Conservation (phyloP, 2,329 filamentous ascomycete species). For the Fusarium zealandicum region DNA sequence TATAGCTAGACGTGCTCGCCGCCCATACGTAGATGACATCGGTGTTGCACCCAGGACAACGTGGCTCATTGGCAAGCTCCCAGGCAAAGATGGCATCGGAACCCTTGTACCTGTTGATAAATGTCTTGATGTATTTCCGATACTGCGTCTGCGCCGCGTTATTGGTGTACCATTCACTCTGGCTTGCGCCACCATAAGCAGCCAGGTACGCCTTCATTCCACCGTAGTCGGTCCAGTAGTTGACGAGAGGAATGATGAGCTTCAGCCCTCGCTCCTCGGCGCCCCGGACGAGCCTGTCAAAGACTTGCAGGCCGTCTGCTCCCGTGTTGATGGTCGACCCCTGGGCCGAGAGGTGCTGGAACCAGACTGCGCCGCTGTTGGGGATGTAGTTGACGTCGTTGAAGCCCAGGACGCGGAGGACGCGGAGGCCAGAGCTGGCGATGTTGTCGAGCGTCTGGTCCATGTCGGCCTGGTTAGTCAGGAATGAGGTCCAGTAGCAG, state of each 20-base stretch:
- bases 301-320: slow-evolving; percentile 62
- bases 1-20: slow-evolving; percentile 57
- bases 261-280: slow-evolving; percentile 67
- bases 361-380: slow-evolving; percentile 52
- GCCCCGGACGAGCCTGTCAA: slow-evolving; percentile 68
- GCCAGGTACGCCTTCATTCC: slow-evolving; percentile 67
- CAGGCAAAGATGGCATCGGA: slow-evolving; percentile 61
- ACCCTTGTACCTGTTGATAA: slow-evolving; percentile 57
- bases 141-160: slow-evolving; percentile 62
- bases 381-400: slow-evolving; percentile 59
- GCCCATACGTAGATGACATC: slow-evolving; percentile 60
- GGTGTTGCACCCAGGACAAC: slow-evolving; percentile 43
- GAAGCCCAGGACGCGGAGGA: slow-evolving; percentile 67
- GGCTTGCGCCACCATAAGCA: slow-evolving; percentile 60
- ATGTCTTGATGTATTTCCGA: slow-evolving; percentile 54
- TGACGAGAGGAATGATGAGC: slow-evolving; percentile 70
- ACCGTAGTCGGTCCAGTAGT: slow-evolving; percentile 73
- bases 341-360: slow-evolving; percentile 56
- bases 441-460: slow-evolving; percentile 59
- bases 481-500: slow-evolving; percentile 63
- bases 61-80: slow-evolving; percentile 59
- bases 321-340: slow-evolving; percentile 67
- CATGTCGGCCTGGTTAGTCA: slow-evolving; percentile 61
- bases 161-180: slow-evolving; percentile 65
- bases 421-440: slow-evolving; percentile 58